Evolutionary conservation across 164 flowering plant species (phyloP), one percentile per base, ranked within the genome.

Genomic region (Magnolia officinalis): DNA sequence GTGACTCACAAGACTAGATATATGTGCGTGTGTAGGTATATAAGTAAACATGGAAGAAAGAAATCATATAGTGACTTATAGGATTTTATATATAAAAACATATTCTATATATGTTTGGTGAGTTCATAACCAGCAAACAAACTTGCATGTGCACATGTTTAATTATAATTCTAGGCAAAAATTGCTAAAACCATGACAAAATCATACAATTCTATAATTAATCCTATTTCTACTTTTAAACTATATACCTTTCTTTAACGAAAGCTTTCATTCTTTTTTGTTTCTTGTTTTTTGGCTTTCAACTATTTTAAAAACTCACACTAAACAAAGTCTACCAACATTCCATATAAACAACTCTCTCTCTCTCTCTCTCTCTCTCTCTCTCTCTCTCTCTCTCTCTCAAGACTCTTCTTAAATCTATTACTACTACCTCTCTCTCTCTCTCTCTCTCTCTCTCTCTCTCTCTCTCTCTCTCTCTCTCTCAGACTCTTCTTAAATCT

Each of bases 351-450:
- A 14, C 9, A 18, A 68, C 50, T 10, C 49, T 8, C 68, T 10
- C 14, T 20, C 26, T 24, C 50, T 10, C 49, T 8, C 68, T 10
- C 14, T 20, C 63, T 19, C 4, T 19, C 55, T 52, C 24, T 55
- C 19, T 37, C n/a, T 31, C 55, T 70, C 75, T 23, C 24, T 23
- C 24, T 23, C 24, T 23, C 24, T 23, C 24, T 23, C 24, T 23
- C 26, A 74, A 75, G 19, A 61, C 65, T 51, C 76, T 81, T 81
- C 82, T 88, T 67, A 88, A 75, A 79, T 87, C 89, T 7, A 86
- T 76, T 8, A 90, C 90, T 13, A 90, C 84, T 64, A 90, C 90
- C n/a, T n/a, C n/a, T n/a, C n/a, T n/a, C n/a, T n/a, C n/a, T n/a
- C n/a, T n/a, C n/a, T n/a, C n/a, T n/a, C n/a, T n/a, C n/a, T n/a